Percentiles rank a stretch among this genome's conserved stretches.
phyloP scores from a whole-genome alignment of 345 rosid genomes.

The Salix koriyanagi region DNA sequence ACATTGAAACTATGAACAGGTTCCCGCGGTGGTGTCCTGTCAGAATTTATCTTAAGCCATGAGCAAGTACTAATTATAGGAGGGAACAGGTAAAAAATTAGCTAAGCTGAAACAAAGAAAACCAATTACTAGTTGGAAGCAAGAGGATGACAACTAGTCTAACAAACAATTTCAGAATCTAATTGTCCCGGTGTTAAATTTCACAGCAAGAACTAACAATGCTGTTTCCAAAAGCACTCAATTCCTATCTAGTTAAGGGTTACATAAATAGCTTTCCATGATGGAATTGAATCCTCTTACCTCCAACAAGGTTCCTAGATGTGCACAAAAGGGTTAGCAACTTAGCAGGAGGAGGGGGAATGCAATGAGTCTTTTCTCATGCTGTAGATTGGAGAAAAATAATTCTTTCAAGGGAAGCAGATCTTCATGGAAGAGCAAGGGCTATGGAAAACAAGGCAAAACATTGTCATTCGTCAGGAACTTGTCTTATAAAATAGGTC shows the following conservation, averaged over 20 bases:
- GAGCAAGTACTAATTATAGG: background rate
- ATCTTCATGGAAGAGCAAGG: background rate
- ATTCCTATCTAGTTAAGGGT: background rate
- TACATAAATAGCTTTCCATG: background rate
- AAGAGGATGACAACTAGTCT: background rate
- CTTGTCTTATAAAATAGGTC: background rate
- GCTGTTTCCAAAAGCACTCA: background rate
- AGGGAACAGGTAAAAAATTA: background rate
- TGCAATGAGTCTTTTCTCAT: slow-evolving; percentile 7
- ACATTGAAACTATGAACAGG: background rate
- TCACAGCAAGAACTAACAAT: background rate
- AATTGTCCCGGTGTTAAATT: background rate
- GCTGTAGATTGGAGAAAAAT: background rate
- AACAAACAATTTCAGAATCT: background rate
- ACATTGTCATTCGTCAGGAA: slow-evolving; percentile 7
- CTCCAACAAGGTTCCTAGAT: background rate
- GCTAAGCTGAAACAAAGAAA: background rate
- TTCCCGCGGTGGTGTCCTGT: background rate
- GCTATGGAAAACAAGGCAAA: background rate
- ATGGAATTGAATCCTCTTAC: background rate
- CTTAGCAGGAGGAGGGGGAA: slow-evolving; percentile 2
- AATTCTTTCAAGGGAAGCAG: background rate
- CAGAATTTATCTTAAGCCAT: background rate
- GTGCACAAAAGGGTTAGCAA: background rate
- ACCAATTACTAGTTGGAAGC: background rate